Percentiles rank a stretch among this genome's conserved stretches.
phyloP scores from a whole-genome alignment of 805 yeast species.

The Saccharomycopsis malanga region DNA sequence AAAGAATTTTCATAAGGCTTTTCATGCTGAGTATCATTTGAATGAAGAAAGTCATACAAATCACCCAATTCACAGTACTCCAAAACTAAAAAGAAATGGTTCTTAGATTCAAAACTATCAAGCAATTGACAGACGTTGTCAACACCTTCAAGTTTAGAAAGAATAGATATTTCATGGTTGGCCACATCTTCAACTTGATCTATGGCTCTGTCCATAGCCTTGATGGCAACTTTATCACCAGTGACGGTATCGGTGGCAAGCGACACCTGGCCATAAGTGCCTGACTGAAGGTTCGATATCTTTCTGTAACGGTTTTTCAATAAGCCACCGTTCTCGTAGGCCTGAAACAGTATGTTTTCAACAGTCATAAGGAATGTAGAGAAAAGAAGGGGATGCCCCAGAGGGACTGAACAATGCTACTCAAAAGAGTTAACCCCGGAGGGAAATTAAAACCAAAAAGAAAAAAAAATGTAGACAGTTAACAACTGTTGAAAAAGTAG shows the following conservation, averaged over 20 bases:
- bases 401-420: background rate
- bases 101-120: conserved; percentile 48
- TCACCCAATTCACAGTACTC: conserved; percentile 67
- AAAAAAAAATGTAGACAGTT: conserved; percentile 10
- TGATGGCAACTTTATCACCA: conserved; percentile 41
- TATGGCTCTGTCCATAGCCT: conserved; percentile 41
- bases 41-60: conserved; percentile 46
- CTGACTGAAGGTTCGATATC: conserved; percentile 42
- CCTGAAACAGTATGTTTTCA: background rate
- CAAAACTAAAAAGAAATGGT: conserved; percentile 48
- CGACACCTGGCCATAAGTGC: conserved; percentile 57
- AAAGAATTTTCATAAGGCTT: conserved; percentile 21
- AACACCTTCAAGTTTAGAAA: conserved; percentile 24
- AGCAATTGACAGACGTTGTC: conserved; percentile 49
- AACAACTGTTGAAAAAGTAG: background rate
- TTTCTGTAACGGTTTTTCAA: conserved; percentile 38
- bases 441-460: conserved; percentile 28
- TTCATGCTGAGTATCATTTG: conserved; percentile 24
- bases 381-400: conserved; percentile 20
- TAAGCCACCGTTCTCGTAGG: conserved; percentile 13
- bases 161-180: conserved; percentile 43
- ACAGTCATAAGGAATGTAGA: background rate
- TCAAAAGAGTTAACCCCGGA: background rate
- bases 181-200: conserved; percentile 38
- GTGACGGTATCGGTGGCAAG: conserved; percentile 38